Base-by-base conservation (phyloP, 495 filamentous ascomycete species). In the Durotheca rogersii region DNA sequence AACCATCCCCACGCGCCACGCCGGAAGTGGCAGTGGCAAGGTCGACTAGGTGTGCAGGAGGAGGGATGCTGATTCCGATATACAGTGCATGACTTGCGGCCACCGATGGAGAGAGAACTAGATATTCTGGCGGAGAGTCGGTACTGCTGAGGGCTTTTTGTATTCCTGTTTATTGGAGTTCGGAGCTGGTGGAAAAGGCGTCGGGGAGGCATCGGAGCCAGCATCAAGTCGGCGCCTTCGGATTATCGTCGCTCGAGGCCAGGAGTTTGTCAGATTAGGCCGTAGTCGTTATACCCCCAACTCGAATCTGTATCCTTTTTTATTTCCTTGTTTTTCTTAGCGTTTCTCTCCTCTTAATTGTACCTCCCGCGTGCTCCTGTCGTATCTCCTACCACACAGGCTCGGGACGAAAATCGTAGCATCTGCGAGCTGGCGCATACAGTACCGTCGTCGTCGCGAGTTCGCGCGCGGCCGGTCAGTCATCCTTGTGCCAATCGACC, bases 21-120 rank as follows among this genome's bases (percentile, higher is more conserved):
- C n/a, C n/a, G n/a, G n/a, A n/a, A n/a, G n/a, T n/a, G n/a, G n/a
- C 12, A 4, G 33, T 32, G 10, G 10, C 17, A 40, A 29, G 27
- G 20, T 36, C 16, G 7, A 20, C 6, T 5, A 17, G 17, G n/a
- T n/a, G n/a, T n/a, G n/a, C n/a, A n/a, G 6, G 1, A 18, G 30
- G 23, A 33, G 18, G 33, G 23, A 29, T 41, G 58, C 58, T 67
- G 47, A 71, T 36, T 20, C 5, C 6, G 11, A 42, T 27, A 47
- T n/a, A 45, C 43, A 83, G 80, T 83, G 80, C 53, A 80, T 80
- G 73, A 75, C 72, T 14, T 83, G 80, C 56, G 75, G 72, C 6
- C 65, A 75, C 45, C 66, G 74, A 16, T 83, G 80, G 80, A 75
- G 78, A 61, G 79, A 82, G 32, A 79, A 81, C 38, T 80, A 52